Percentiles rank a stretch among this genome's conserved stretches.
These are phyloP conservation scores for Pichia scutulata DNA, from an alignment of 805 yeast species.

Conservation along the genomic window DNA sequence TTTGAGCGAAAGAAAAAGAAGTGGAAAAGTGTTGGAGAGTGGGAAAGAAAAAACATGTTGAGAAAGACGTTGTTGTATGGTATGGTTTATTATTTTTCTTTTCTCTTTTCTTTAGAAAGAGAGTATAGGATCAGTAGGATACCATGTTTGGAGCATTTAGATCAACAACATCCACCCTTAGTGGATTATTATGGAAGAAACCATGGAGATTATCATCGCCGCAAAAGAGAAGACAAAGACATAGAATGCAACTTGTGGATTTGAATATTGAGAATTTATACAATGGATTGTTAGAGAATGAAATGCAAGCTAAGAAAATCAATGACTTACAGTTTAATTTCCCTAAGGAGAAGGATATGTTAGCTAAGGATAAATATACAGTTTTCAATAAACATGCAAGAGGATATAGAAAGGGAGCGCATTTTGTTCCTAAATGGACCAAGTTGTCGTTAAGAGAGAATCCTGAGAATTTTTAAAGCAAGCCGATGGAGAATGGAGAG, in stretches of 20 bases:
- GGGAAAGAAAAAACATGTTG: too few relatives aligned
- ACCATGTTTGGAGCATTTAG: constrained; percentile 52
- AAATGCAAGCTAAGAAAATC: constrained; percentile 28
- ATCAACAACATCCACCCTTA: constrained; percentile 45
- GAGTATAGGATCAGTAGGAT: too few relatives aligned
- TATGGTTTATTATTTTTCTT: too few relatives aligned
- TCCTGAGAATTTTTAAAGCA: constrained; percentile 56
- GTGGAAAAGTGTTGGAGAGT: too few relatives aligned
- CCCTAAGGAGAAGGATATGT: constrained; percentile 80
- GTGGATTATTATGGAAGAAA: constrained; percentile 76
- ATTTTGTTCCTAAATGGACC: constrained; percentile 88
- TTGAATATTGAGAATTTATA: constrained; percentile 60
- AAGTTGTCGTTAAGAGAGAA: constrained; percentile 71
- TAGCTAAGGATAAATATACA: constrained; percentile 76
- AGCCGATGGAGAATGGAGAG: background rate
- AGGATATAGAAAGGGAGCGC: constrained; percentile 83
- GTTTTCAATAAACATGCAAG: constrained; percentile 67
- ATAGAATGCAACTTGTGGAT: constrained; percentile 78
- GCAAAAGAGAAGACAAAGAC: constrained; percentile 80
- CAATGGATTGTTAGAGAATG: constrained; percentile 35
- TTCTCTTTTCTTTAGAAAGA: too few relatives aligned
- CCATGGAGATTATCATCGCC: constrained; percentile 72
- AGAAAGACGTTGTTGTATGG: too few relatives aligned
- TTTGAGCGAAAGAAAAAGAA: too few relatives aligned
- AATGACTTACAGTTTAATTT: constrained; percentile 36